Base-by-base conservation (phyloP, 129 eudicot genomes). In the Cynara cardunculus region DNA sequence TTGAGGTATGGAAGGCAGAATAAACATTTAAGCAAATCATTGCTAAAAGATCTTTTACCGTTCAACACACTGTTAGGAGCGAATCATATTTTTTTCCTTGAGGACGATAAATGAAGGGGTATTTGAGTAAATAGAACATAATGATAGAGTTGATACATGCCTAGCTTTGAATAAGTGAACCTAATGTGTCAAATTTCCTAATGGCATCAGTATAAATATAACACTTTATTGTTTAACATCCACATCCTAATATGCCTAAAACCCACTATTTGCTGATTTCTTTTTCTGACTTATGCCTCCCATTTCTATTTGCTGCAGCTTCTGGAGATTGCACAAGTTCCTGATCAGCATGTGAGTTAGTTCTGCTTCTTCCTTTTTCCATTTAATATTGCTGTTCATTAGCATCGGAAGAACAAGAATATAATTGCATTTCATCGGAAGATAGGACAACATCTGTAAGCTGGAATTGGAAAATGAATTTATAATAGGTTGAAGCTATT, bases 261-360 rank as follows among this genome's bases (percentile, higher is more conserved):
- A 53, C 62, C 62, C 62, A 16, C 62, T 44, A 5, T 41, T 53
- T 53, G 22, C 22, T 16, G 22, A 7, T 53, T 16, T 18, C 64
- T 53, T 56, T 4, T 56, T 18, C n/a, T 78, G n/a, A 86, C 78
- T 70, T 44, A 31, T 27, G 72, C 18, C 28, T 32, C 46, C 66
- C 66, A 18, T 74, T 75, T 74, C 25, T 64, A 24, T 81, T 81
- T 78, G 25, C 71, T 87, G 90, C 95, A 94, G 98, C 98, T 94
- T 75, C 87, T 92, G 84, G 97, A 92, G 79, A 92, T 92, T 26
- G 97, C 97, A 11, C 97, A 92, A 82, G 97, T 92, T 77, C 88
- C 97, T 71, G 97, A 92, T 82, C 81, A 85, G 46, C 95, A 92
- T 82, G 95, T 90, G 76, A 88, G 94, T 66, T n/a, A n/a, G n/a